Percentiles rank a stretch among this genome's conserved stretches.
These are phyloP conservation scores for Begonia fuchsioides DNA, from an alignment of 306 rosid genomes.

Conservation along the genomic window DNA sequence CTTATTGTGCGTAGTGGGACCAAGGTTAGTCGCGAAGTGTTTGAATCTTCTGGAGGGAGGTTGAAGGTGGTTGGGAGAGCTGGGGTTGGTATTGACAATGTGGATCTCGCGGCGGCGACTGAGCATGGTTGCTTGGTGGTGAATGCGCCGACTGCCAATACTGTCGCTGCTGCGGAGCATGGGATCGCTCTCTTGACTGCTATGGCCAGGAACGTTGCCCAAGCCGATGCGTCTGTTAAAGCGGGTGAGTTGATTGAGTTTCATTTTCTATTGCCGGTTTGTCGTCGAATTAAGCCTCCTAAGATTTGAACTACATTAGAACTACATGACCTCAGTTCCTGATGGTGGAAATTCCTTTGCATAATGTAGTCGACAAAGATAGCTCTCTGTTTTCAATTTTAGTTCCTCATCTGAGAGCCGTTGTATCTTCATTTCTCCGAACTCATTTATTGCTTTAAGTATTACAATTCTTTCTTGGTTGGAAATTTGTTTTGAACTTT, in stretches of 20 bases:
- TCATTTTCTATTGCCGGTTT: not conserved
- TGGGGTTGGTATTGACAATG: constrained; percentile 95
- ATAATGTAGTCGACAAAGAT: too few species aligned
- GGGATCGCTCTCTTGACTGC: constrained; percentile 86
- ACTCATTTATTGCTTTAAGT: too few species aligned
- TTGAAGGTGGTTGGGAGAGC: constrained; percentile 95
- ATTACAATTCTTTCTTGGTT: too few species aligned
- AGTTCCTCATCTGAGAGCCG: too few species aligned
- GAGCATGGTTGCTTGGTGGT: constrained; percentile 93
- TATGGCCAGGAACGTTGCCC: constrained; percentile 97
- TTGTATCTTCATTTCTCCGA: too few species aligned
- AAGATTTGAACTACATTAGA: too few species aligned
- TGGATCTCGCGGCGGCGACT: constrained; percentile 99
- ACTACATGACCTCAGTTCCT: too few species aligned
- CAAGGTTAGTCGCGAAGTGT: constrained; percentile 81
- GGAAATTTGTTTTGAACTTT: too few species aligned
- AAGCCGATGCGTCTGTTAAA: constrained; percentile 85
- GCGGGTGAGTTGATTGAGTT: constrained; percentile 41
- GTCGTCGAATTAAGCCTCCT: too few species aligned
- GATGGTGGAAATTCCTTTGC: too few species aligned
- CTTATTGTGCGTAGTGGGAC: constrained; percentile 91
- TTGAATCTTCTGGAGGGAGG: constrained; percentile 81
- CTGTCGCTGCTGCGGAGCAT: constrained; percentile 93
- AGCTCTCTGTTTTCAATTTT: too few species aligned
- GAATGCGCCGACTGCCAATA: constrained; percentile 94